Evolutionary conservation across 257 asterid genomes (phyloP).

Genomic region (Solanum etuberosum): DNA sequence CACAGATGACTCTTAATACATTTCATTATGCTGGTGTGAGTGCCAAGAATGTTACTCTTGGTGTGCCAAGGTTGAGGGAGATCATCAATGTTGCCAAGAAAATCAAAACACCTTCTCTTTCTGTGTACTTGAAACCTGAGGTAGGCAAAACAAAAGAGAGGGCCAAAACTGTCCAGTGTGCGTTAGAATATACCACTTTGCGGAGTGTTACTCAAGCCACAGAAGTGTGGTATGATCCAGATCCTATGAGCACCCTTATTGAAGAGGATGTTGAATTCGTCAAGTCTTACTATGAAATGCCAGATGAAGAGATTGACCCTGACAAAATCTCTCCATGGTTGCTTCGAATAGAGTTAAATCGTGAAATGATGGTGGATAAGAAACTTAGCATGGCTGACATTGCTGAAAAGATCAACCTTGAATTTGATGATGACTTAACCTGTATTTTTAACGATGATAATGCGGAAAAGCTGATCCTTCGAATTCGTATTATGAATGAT

Average conservation of each 20-base stretch:
- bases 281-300: conserved; percentile 93
- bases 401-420: conserved; percentile 91
- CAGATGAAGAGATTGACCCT: conserved; percentile 95
- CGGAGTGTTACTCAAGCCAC: conserved; percentile 98
- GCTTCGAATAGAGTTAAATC: conserved; percentile 88
- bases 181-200: conserved; percentile 86
- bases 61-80: conserved; percentile 99
- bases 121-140: conserved; percentile 80
- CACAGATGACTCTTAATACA: conserved; percentile 98
- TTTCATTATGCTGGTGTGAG: conserved; percentile 99
- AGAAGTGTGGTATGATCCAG: conserved; percentile 99
- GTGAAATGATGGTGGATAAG: conserved; percentile 99
- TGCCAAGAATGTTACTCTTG: conserved; percentile 97
- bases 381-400: conserved; percentile 98
- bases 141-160: conserved; percentile 71
- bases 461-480: conserved; percentile 93
- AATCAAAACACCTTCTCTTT: conserved; percentile 94
- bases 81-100: conserved; percentile 97
- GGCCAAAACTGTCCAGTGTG: conserved; percentile 96
- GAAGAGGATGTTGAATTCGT: conserved; percentile 94
- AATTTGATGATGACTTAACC: conserved; percentile 84
- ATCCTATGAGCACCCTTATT: conserved; percentile 82
- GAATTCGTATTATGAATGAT: conserved; percentile 97
- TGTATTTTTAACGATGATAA: conserved; percentile 96
- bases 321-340: conserved; percentile 97